Percentiles rank a stretch among this genome's conserved stretches.
Conservation (phyloP, 2,329 filamentous ascomycete genomes). For the Kalmusia sp. region DNA sequence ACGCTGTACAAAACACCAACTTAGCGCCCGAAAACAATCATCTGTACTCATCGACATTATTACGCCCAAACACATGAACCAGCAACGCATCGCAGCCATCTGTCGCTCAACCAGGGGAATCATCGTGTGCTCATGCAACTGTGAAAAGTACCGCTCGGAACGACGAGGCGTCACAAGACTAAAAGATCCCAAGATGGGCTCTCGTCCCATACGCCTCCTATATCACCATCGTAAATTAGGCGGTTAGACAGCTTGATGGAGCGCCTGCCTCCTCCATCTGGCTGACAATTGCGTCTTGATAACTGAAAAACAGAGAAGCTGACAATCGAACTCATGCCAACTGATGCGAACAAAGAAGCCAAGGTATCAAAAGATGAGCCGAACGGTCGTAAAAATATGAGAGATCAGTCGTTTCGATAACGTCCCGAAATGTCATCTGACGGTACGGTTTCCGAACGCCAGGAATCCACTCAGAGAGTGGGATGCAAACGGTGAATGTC, state of each 20-base stretch:
- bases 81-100: background rate
- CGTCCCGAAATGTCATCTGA: background rate
- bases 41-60: background rate
- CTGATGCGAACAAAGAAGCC: slow-evolving; percentile 3
- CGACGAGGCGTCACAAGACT: slow-evolving; percentile 2
- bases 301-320: background rate
- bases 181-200: background rate
- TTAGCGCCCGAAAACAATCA: background rate
- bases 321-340: background rate
- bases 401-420: background rate
- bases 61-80: slow-evolving; percentile 3
- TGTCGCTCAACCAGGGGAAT: slow-evolving; percentile 13
- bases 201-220: background rate
- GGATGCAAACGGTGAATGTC: background rate
- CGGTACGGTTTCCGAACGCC: background rate
- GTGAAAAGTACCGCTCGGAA: slow-evolving; percentile 10
- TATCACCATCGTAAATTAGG: slow-evolving; percentile 28
- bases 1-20: slow-evolving; percentile 2
- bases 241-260: slow-evolving; percentile 37
- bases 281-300: slow-evolving; percentile 18
- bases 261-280: slow-evolving; percentile 49
- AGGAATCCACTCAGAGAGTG: background rate
- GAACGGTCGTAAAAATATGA: slow-evolving; percentile 1
- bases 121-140: slow-evolving; percentile 15
- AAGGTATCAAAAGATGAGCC: slow-evolving; percentile 6